Base-by-base conservation (phyloP, 148 eudicot species). In the Diospyros lotus region DNA sequence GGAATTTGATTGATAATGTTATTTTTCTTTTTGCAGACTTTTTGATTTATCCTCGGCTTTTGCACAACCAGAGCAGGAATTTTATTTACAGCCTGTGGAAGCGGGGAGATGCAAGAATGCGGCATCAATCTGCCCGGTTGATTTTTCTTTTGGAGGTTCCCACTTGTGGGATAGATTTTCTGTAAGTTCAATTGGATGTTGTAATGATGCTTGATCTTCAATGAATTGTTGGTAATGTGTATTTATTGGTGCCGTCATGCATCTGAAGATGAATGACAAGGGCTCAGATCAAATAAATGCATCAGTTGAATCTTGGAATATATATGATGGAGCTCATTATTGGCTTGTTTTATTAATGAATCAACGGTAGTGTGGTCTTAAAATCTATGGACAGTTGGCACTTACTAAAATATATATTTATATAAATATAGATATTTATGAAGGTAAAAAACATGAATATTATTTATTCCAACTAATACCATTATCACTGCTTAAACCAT, bases 151-250 rank as follows among this genome's bases (percentile, higher is more conserved):
- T 83, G 98, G 98, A 9, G 84, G 93, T 75, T 92, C 89, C 76
- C 98, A 94, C 82, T 82, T 94, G 76, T 94, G 98, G 98, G 98
- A 94, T 83, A 87, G 87, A 85, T 92, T 94, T 76, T 90, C 94
- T 74, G 98, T 94, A 86, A 89, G 98, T 84, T 72, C 64, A 65
- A 72, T 64, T 75, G 50, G 60, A 79, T 63, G 12, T 77, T 60
- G 44, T 82, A 13, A 12, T 58, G 8, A 14, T 62, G 17, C 18
- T 38, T 61, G 58, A 5, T 38, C 2, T n/a, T 80, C 39, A 28
- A 14, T 42, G 6, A 66, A 4, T 43, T 69, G 4, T 52, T 72
- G 62, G 5, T 43, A 40, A 58, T 52, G 40, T 14, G 12, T 59
- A 58, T 58, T 18, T 18, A 17, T 28, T 44, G 5, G 17, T 45